Evolutionary conservation across 1,139 yeast species (phyloP).

Genomic region (Taphrina deformans): DNA sequence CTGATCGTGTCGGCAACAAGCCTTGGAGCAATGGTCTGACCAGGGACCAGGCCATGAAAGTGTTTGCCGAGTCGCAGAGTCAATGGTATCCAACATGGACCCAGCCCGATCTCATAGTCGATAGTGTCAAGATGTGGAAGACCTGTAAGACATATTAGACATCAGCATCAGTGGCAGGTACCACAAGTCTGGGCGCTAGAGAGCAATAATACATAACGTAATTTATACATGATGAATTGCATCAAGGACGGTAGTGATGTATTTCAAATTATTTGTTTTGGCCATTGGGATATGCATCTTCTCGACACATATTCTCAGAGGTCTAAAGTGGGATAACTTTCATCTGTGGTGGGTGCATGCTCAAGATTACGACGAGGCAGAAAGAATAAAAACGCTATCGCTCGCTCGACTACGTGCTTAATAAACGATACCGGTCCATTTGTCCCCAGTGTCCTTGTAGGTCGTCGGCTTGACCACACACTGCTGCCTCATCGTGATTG

Average conservation of each 20-base stretch:
- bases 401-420: no score
- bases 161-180: not conserved
- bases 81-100: slow-evolving; percentile 29
- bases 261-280: no score
- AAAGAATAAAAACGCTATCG: no score
- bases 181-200: no score
- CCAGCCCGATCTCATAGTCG: slow-evolving; percentile 19
- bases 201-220: no score
- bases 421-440: not conserved
- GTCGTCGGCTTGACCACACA: slow-evolving; percentile 16
- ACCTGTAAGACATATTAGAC: slow-evolving; percentile 9
- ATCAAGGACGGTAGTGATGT: no score
- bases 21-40: slow-evolving; percentile 37
- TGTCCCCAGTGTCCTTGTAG: not conserved
- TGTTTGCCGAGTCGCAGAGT: slow-evolving; percentile 1
- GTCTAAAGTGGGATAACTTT: no score
- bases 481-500: slow-evolving; percentile 29
- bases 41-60: slow-evolving; percentile 19
- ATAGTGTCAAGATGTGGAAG: slow-evolving; percentile 31
- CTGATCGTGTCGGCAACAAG: slow-evolving; percentile 37
- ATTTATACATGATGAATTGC: no score
- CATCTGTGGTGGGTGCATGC: no score
- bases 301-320: no score
- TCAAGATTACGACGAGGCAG: no score
- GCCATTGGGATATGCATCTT: no score